Evolutionary conservation across 306 rosid species (phyloP).

Genomic region (Potentilla sterilis): DNA sequence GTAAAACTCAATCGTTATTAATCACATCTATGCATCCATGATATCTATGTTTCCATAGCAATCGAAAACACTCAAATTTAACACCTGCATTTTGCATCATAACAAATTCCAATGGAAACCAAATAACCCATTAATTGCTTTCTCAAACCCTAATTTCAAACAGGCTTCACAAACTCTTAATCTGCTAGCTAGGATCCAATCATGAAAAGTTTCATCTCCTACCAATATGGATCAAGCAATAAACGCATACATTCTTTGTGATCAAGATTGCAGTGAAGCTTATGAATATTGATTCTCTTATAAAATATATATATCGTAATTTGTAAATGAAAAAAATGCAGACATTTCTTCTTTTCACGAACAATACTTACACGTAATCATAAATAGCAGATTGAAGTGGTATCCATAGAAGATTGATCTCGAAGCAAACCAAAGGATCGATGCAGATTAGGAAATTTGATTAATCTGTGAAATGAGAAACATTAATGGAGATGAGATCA

Average conservation of each 20-base stretch:
- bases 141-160: not conserved
- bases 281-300: not conserved
- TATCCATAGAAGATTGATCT: not conserved
- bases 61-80: not conserved
- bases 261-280: not conserved
- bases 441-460: not conserved
- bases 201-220: not conserved
- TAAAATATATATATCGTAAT: not conserved
- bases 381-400: not conserved
- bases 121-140: not conserved
- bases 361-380: not conserved
- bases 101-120: not conserved
- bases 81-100: not conserved
- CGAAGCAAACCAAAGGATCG: not conserved
- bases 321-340: not conserved
- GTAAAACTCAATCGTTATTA: not conserved
- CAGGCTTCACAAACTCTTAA: not conserved
- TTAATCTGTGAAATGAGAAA: not conserved
- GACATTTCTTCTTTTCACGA: not conserved
- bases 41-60: not conserved
- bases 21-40: not conserved
- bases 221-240: not conserved
- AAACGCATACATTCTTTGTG: not conserved
- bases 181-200: not conserved
- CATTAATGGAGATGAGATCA: slow-evolving; percentile 6